Evolutionary conservation across 352 stramenopile genomes (phyloP), one percentile per base, ranked within the genome.

Genomic region (Pythium apleroticum): DNA sequence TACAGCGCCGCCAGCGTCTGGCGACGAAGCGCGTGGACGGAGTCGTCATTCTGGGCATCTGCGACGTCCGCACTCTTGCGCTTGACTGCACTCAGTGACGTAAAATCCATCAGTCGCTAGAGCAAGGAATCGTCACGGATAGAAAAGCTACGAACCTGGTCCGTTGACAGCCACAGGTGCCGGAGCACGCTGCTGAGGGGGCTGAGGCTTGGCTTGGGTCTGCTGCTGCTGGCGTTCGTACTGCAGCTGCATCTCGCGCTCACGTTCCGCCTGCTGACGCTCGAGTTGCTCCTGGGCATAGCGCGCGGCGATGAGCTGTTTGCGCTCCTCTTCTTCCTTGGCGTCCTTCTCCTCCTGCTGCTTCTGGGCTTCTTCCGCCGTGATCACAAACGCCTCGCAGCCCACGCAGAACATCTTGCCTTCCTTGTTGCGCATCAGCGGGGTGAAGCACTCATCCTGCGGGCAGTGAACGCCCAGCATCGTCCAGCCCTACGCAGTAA

Each of bases 341-440:
- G 69, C 66, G 30, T 84, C 77, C 43, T 74, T 37, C 65, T 81
- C 72, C 30, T 76, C 69, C 28, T 85, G 72, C 63, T 88, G 71
- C 49, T 81, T 70, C 46, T 84, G 76, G 14, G 77, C 75, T 33
- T 95, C 80, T 50, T 91, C 84, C 65, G 90, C 86, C 2, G 84
- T 88, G 43, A 95, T 75, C 35, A 81, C 81, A 57, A 84, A 95
- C 63, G 85, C 81, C 15, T 89, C 66, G 59, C 86, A 95, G 57
- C 76, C 78, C 48, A 92, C 86, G 58, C 86, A 95, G 54, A 84
- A 90, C 76, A 91, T 89, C 71, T 88, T 81, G 28, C 79, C 80
- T 54, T 95, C 74, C 46, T 86, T 87, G 73, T 78, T 91, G 56
- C 81, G 82, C 77, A 95, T 80, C 11, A 95, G 73, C 50, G 86